A percentile compares a stretch with the other conserved stretches of the same genome.
These are phyloP conservation scores for Fusarium pseudoanthophilum DNA, from an alignment of 2,329 filamentous ascomycete genomes.

Conservation along the genomic window DNA sequence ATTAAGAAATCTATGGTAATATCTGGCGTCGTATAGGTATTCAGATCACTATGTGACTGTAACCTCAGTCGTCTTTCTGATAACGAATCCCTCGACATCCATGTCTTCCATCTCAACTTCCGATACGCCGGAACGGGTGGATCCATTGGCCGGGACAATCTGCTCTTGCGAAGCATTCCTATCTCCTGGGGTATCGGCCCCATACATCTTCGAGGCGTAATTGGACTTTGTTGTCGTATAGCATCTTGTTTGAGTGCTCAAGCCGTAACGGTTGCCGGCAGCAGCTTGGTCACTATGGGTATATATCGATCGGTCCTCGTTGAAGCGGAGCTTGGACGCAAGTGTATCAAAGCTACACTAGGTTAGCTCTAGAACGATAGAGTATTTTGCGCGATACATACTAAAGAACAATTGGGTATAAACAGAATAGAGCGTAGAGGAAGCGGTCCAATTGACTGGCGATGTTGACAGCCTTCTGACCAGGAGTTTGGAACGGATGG, in stretches of 20 bases:
- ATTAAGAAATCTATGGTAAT: background rate
- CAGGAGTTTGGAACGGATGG: conserved; percentile 51
- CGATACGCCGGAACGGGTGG: conserved; percentile 13
- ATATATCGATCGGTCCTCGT: conserved; percentile 18
- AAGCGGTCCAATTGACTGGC: conserved; percentile 55
- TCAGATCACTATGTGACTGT: background rate
- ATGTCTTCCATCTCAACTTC: conserved; percentile 20
- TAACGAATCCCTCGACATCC: conserved; percentile 25
- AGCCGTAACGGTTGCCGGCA: background rate
- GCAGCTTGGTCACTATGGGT: conserved; percentile 17
- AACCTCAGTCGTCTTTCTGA: conserved; percentile 39
- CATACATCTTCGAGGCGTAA: conserved; percentile 4
- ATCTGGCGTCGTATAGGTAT: accelerated
- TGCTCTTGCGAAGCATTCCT: conserved; percentile 20
- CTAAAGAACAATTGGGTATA: conserved; percentile 55
- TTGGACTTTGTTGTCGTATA: conserved; percentile 19
- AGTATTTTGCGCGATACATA: conserved; percentile 30
- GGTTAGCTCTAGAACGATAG: background rate
- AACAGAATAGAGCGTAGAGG: conserved; percentile 53
- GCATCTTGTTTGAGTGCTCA: conserved; percentile 22
- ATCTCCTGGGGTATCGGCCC: background rate
- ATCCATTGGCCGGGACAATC: conserved; percentile 19
- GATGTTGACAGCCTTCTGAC: conserved; percentile 50
- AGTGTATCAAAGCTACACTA: conserved; percentile 46
- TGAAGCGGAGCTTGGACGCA: conserved; percentile 46